Evolutionary conservation across 495 filamentous ascomycete species (phyloP), one percentile per base, ranked within the genome.

Genomic region (Cryomyces minteri): DNA sequence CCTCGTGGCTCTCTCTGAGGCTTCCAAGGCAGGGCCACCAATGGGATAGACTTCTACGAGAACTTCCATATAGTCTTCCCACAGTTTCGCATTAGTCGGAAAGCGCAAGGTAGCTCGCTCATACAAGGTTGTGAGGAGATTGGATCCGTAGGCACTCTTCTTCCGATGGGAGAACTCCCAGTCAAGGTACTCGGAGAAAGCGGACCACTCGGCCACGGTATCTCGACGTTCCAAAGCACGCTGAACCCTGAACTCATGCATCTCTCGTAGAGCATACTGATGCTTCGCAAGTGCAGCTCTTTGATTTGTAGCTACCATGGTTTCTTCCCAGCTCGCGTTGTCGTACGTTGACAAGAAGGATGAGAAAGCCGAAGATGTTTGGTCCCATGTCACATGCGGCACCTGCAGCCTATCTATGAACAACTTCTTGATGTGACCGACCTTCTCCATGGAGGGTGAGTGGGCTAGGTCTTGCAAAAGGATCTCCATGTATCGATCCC

Each of bases 321-420:
- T 76, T 10, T 69, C 62, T 62, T 96, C 88, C 62, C 84, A 94
- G 31, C 74, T 70, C 4, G 66, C 54, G 37, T 77, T 77, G 54
- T 82, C 82, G 58, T 88, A 85, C 4, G 71, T 74, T 31, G 82
- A 84, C 11, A 90, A 64, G 50, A 94, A 92, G 32, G 66, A 71
- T 5, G 84, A 93, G 55, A 87, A 93, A 48, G 67, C 71, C 55
- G 86, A 78, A 49, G 82, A 85, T 5, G 88, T 95, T 48, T 79
- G 66, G 32, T 86, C 80, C 83, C 88, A 95, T 1, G 76, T 77
- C 5, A 77, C 70, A 55, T 98, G 90, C 34, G 88, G 87, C 6
- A 74, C 76, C 48, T 73, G 70, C 5, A 98, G 71, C 25, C 90
- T 76, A 49, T 76, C 67, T 39, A 76, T 67, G 58, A 84, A 95